These are phyloP conservation scores for Diutina sp. DNA, from an alignment of 1,139 yeast genomes.

Conservation along the genomic window DNA sequence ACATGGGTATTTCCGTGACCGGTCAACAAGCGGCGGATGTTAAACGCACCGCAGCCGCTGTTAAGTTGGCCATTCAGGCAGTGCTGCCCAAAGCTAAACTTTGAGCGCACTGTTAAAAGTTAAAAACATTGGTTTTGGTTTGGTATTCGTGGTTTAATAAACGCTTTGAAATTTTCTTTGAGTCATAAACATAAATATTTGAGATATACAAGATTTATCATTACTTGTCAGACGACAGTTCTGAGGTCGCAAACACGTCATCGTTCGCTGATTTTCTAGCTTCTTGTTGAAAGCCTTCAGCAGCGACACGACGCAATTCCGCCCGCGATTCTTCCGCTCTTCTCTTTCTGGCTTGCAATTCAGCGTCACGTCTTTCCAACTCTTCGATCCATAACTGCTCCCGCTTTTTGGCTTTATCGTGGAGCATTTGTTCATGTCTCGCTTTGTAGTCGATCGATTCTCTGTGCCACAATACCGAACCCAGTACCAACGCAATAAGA, in stretches of 20 bases:
- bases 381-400: conserved; percentile 87
- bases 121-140: neutral
- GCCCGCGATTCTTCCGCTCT: conserved; percentile 25
- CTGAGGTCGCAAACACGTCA: neutral
- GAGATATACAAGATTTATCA: neutral
- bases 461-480: conserved; percentile 51
- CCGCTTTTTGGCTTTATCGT: conserved; percentile 72
- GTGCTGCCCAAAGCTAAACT: neutral
- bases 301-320: conserved; percentile 27
- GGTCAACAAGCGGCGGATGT: conserved; percentile 2
- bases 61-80: neutral
- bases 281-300: conserved; percentile 23
- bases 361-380: conserved; percentile 68
- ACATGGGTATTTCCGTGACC: conserved; percentile 3
- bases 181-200: neutral
- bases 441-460: conserved; percentile 27
- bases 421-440: conserved; percentile 45
- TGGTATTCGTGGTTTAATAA: neutral
- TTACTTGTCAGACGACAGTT: neutral
- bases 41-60: conserved; percentile 2
- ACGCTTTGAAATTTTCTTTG: neutral
- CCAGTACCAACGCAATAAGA: conserved; percentile 66
- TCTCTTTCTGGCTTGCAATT: conserved; percentile 51
- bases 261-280: neutral
- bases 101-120: neutral